Evolutionary conservation across 2,329 filamentous ascomycete species (phyloP), one percentile per base, ranked within the genome.

Genomic region (Fusarium phyllophilum): DNA sequence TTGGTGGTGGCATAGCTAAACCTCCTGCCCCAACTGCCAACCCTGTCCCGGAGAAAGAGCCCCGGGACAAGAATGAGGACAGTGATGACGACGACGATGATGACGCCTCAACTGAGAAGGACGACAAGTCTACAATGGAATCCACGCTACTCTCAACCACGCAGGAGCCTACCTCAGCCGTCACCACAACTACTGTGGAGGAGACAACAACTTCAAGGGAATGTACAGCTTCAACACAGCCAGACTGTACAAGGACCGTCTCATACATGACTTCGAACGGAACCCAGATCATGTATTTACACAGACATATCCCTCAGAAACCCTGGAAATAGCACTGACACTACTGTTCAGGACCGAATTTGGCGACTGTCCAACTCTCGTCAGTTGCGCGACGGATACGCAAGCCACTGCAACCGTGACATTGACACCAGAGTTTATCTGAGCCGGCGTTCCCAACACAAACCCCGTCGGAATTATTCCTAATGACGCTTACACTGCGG

Each of bases 401-500:
- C 45, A 48, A 2, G 20, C 20, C 26, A 48, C 26, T 0, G 26
- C 0, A 29, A 48, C 45, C 20, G 26, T 48, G 45, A 48, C 26
- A 1, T 48, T 48, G 2, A 29, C 18, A 1, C 0, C 45, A 4
- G 9, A 48, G 6, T 29, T 48, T 3, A 0, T 48, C 3, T 48
- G 45, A 26, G 45, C 26, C 29, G 45, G 45, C 0, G 26, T 29
- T 22, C 45, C 18, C 3, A 4, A 46, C 18, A 29, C 26, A 0
- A 22, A 46, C 5, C 45, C 45, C 14, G 26, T 7, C 9, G 14
- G 4, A 0, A 0, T 46, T 0, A 46, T 46, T 3, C 26, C 45
- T 0, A 13, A 48, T 0, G 26, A 48, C 2, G 45, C 45, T 22
- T 48, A 48, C 26, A 29, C 45, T 9, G 45, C 45, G 0, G 45